Conservation (phyloP, 805 yeast species). For the Kluyveromyces aestuarii region DNA sequence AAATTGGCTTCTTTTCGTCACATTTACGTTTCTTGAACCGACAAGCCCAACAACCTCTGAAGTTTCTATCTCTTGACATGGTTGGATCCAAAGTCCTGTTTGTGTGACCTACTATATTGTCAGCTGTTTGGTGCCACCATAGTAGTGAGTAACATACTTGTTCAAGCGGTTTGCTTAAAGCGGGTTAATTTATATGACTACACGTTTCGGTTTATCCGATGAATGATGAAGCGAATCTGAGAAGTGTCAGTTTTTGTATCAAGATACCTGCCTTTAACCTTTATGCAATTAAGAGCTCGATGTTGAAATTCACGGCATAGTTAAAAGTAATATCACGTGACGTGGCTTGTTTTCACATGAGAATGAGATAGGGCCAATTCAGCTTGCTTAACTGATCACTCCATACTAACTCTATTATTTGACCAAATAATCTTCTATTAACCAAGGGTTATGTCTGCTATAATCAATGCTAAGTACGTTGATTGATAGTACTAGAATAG, state of each 20-base stretch:
- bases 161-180: no score
- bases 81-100: no score
- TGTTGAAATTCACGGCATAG: not conserved
- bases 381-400: no score
- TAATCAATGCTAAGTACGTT: no score
- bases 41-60: slow-evolving; percentile 30
- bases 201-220: not conserved
- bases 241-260: not conserved
- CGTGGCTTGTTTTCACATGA: not conserved
- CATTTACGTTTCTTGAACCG: slow-evolving; percentile 26
- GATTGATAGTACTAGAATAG: no score
- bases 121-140: not conserved
- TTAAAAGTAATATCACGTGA: not conserved
- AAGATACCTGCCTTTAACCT: not conserved
- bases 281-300: not conserved
- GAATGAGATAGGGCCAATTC: no score
- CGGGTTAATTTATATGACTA: not conserved
- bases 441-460: no score
- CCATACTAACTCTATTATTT: no score
- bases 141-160: not conserved
- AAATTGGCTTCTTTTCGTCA: slow-evolving; percentile 22
- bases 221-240: not conserved
- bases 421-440: no score
- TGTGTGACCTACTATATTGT: not conserved
- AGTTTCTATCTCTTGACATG: slow-evolving; percentile 18